These are phyloP conservation scores for Nakaseomyces uthaithaninus DNA, from an alignment of 1,139 yeast genomes.

Conservation along the genomic window DNA sequence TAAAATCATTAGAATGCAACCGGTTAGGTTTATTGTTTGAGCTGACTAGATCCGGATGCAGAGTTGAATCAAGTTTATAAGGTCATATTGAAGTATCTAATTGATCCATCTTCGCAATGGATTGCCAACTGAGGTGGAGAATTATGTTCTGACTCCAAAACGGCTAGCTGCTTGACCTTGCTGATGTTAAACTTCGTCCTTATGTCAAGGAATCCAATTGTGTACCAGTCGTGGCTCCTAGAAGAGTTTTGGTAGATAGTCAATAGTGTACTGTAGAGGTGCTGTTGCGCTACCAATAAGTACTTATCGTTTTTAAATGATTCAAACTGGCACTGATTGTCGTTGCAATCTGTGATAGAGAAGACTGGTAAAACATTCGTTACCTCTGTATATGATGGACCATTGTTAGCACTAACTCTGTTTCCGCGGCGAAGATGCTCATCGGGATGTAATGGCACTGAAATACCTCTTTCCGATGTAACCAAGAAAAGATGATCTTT, in stretches of 20 bases:
- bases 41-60: background rate
- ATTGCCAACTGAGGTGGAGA: background rate
- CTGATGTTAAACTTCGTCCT: conserved; percentile 19
- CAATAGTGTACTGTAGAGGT: conserved; percentile 22
- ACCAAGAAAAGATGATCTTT: conserved; percentile 5
- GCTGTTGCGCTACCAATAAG: conserved; percentile 17
- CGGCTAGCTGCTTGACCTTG: conserved; percentile 9
- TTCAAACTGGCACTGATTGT: conserved; percentile 4
- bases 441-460: conserved; percentile 4
- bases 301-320: conserved; percentile 10
- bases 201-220: conserved; percentile 22
- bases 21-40: too few species aligned
- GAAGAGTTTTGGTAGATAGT: conserved; percentile 16
- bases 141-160: conserved; percentile 1
- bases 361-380: conserved; percentile 4
- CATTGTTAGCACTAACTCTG: background rate
- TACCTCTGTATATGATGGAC: background rate
- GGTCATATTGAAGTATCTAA: conserved; percentile 3
- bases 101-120: conserved; percentile 1
- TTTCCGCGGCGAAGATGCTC: background rate
- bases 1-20: too few species aligned
- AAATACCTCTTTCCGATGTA: conserved; percentile 5
- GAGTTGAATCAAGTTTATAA: background rate
- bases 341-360: background rate
- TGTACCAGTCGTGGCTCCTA: conserved; percentile 17